Evolutionary conservation across 768 basidiomycete species (phyloP), one percentile per base, ranked within the genome.

Genomic region (Macrolepiota albuminosa): DNA sequence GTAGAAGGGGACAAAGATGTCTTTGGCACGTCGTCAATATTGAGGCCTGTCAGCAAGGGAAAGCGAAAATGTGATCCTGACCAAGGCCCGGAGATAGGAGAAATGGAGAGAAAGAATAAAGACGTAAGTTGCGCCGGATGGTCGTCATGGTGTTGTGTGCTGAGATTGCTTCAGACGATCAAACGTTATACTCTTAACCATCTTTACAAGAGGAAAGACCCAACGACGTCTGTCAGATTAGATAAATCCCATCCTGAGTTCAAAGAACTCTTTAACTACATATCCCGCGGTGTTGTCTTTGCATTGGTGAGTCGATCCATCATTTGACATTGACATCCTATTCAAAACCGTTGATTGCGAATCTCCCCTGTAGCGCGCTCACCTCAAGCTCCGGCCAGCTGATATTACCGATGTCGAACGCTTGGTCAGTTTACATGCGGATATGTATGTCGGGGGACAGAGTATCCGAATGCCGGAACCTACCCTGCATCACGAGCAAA

Each of bases 71-170:
- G 61, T 53, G 66, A 54, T 18, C 66, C 61, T 33, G 69, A 71
- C 39, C 58, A 60, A 11, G 66, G 68, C 51, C 61, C 58, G 9
- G 69, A 67, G 16, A 62, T 63, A 29, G 31, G 39, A 34, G 63
- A 74, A 57, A 65, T 82, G 45, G 87, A 89, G 72, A 81, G 76
- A 64, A 74, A 77, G 6, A 89, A 88, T 67, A 89, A 85, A 70
- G 78, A 78, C 61, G 88, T 88, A 62, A 65, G 79, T 58, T 45
- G 36, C 56, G 43, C 48, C 54, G 45, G 31, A 45, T 49, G 54
- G 34, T 51, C 50, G 24, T 13, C 53, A 16, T 3, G 24, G 52
- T 31, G 34, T 54, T 31, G 21, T n/a, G 18, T 37, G 48, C 51
- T 46, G 43, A 37, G 21, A 36, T 53, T 56, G 47, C 39, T 37